phyloP scores from a whole-genome alignment of 768 basidiomycete species.

The Hericium alpestre region DNA sequence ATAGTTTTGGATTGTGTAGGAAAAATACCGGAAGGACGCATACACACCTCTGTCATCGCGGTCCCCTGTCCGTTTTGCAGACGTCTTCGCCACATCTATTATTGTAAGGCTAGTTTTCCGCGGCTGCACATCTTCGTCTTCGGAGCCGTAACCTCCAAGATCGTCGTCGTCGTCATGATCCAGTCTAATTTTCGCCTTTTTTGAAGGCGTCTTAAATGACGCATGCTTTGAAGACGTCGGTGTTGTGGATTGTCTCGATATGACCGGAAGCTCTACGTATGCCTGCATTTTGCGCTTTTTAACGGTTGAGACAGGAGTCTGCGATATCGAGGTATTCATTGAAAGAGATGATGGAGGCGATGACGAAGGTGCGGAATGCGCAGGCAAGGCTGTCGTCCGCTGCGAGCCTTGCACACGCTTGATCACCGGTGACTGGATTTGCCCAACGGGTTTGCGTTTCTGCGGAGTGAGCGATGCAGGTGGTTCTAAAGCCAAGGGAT shows the following conservation, averaged over 20 bases:
- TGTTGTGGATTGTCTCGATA: conserved; percentile 14
- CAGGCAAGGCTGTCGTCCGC: conserved; percentile 4
- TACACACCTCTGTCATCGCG: conserved; percentile 62
- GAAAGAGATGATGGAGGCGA: conserved; percentile 4
- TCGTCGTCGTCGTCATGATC: conserved; percentile 13
- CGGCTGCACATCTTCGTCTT: conserved; percentile 30
- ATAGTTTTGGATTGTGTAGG: neutral
- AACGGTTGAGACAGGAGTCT: conserved; percentile 6
- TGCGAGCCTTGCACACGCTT: conserved; percentile 41
- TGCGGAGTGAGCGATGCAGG: conserved; percentile 40
- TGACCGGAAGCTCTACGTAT: conserved; percentile 21
- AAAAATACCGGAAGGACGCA: neutral
- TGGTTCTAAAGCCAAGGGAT: conserved; percentile 17
- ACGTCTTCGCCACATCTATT: conserved; percentile 33
- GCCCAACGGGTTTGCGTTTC: conserved; percentile 58
- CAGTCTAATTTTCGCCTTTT: conserved; percentile 3
- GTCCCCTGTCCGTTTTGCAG: conserved; percentile 55
- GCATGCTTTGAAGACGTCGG: conserved; percentile 10
- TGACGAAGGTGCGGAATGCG: neutral
- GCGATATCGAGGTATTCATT: conserved; percentile 5
- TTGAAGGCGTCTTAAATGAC: neutral
- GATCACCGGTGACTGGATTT: conserved; percentile 48
- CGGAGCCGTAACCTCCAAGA: conserved; percentile 26
- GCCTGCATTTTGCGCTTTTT: conserved; percentile 16
- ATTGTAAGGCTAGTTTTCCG: conserved; percentile 16